phyloP scores from a whole-genome alignment of 306 rosid species.

The Cucurbita ficifolia region DNA sequence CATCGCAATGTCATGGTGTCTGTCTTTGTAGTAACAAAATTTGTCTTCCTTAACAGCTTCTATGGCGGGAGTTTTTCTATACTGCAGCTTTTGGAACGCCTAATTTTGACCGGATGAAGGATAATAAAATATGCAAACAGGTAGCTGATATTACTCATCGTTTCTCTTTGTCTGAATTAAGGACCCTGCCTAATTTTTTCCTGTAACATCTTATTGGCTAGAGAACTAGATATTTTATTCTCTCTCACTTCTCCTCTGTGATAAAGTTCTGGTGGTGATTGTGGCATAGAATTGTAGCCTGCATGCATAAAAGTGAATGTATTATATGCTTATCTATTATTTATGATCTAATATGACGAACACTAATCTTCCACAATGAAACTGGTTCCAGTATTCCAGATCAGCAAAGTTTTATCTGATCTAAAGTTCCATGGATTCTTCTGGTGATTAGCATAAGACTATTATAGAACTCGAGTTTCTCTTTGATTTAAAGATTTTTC shows the following conservation, averaged over 20 bases:
- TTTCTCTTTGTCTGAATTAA: background rate
- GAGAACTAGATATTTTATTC: background rate
- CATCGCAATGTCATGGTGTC: background rate
- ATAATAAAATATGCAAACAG: conserved; percentile 85
- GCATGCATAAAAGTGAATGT: background rate
- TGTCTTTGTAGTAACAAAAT: conserved; percentile 17
- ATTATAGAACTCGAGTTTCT: background rate
- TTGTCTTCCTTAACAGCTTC: conserved; percentile 26
- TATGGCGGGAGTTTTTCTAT: conserved; percentile 93
- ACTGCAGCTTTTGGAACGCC: conserved; percentile 88
- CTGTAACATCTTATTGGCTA: background rate
- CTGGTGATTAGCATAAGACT: background rate
- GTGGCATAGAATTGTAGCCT: background rate
- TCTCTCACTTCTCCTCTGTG: background rate
- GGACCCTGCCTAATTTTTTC: background rate
- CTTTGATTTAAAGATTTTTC: background rate
- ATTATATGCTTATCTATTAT: background rate
- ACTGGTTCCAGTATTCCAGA: background rate
- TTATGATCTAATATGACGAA: background rate
- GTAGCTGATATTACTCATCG: conserved; percentile 15
- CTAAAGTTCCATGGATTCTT: background rate
- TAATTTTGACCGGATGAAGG: conserved; percentile 70
- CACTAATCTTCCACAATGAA: background rate
- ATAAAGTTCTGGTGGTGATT: background rate
- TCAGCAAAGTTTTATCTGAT: background rate